A percentile compares a stretch with the other conserved stretches of the same genome.
phyloP scores from a whole-genome alignment of 2,329 filamentous ascomycete species.

The Scleromitrula shiraiana region DNA sequence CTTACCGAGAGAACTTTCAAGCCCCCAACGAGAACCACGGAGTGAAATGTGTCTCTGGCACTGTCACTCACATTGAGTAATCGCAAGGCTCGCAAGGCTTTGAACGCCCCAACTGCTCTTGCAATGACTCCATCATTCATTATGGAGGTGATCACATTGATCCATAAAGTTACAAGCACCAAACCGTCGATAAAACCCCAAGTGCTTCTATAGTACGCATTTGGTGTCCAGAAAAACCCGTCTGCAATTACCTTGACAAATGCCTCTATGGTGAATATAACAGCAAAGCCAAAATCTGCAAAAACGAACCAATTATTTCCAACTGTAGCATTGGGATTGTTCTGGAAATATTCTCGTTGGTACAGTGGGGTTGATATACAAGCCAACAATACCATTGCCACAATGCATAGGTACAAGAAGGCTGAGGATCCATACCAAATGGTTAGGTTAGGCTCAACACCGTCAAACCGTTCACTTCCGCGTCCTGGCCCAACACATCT shows the following conservation, averaged over 20 bases:
- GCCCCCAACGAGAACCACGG: conserved; percentile 84
- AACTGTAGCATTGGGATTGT: conserved; percentile 45
- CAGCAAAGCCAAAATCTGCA: conserved; percentile 82
- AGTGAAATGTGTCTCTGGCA: conserved; percentile 92
- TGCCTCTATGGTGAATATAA: conserved; percentile 79
- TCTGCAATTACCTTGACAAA: conserved; percentile 90
- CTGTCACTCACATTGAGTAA: conserved; percentile 94
- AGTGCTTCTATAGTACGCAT: conserved; percentile 91
- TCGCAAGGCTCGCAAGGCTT: conserved; percentile 83
- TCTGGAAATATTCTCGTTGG: conserved; percentile 74
- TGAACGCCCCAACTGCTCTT: conserved; percentile 90
- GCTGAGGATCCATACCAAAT: conserved; percentile 92
- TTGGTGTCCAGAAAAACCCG: conserved; percentile 92
- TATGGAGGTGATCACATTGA: conserved; percentile 81
- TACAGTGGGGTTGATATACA: conserved; percentile 93
- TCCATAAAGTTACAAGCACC: conserved; percentile 88
- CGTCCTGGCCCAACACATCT: conserved; percentile 84
- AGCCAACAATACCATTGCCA: conserved; percentile 94
- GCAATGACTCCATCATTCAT: conserved; percentile 77
- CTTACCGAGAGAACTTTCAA: conserved; percentile 69
- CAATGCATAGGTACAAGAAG: conserved; percentile 87
- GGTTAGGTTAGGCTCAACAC: conserved; percentile 78
- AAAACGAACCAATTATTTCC: conserved; percentile 87
- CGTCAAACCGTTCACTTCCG: conserved; percentile 79
- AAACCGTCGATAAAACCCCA: conserved; percentile 95